Base-by-base conservation (phyloP, 2,329 filamentous ascomycete genomes). In the Exserohilum turcica region DNA sequence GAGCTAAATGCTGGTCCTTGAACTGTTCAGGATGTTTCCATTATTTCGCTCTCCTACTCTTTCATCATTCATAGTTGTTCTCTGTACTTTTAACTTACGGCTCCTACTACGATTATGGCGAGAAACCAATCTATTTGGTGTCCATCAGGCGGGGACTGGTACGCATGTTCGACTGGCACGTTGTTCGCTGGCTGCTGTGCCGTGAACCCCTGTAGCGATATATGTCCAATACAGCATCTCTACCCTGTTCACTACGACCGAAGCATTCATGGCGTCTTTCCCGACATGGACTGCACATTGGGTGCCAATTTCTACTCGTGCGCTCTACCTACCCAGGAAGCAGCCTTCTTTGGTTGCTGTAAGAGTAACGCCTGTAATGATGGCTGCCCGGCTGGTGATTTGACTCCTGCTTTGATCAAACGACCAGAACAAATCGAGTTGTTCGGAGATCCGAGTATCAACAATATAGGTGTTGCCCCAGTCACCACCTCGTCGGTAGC, bases 41-140 rank as follows among this genome's bases (percentile, higher is more conserved):
- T n/a, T n/a, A n/a, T n/a, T n/a, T n/a, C n/a, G n/a, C n/a, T n/a
- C n/a, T n/a, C n/a, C n/a, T n/a, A n/a, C n/a, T n/a, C n/a, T n/a
- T n/a, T n/a, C n/a, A n/a, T n/a, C n/a, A n/a, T n/a, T n/a, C n/a
- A n/a, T n/a, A n/a, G n/a, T n/a, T n/a, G n/a, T n/a, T n/a, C n/a
- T n/a, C n/a, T n/a, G n/a, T n/a, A n/a, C n/a, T n/a, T n/a, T n/a
- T n/a, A n/a, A n/a, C n/a, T n/a, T n/a, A n/a, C n/a, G n/a, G n/a
- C n/a, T n/a, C n/a, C n/a, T n/a, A n/a, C n/a, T n/a, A n/a, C n/a
- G n/a, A n/a, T n/a, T 3, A 35, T 36, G 33, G 33, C 33, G 33
- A 15, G 6, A 36, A n/a, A 36, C n/a, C n/a, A 7, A n/a, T 36
- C 33, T n/a, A 3, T 36, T 36, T 36, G 33, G 33, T 60, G 48